These are phyloP conservation scores for Kazachstania viticola DNA, from an alignment of 805 yeast species.

Conservation along the genomic window DNA sequence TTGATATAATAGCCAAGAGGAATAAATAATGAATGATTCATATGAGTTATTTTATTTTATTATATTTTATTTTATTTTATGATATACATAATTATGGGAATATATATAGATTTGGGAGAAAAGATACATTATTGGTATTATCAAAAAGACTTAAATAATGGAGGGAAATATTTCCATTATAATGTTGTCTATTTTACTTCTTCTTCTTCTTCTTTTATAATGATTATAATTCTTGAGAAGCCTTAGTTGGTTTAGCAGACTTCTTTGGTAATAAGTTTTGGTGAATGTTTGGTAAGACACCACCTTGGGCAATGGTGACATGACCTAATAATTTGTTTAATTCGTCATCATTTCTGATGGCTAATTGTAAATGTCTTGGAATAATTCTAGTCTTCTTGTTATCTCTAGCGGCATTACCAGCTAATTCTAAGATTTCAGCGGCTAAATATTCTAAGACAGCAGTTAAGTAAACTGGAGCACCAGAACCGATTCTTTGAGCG, in stretches of 20 bases:
- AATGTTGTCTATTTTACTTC: too few relatives aligned
- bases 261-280: conserved; percentile 82
- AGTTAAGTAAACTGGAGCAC: conserved; percentile 97
- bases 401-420: conserved; percentile 98
- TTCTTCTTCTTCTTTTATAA: too few relatives aligned
- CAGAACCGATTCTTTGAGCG: conserved; percentile 98
- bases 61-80: too few relatives aligned
- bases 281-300: conserved; percentile 97
- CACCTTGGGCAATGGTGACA: conserved; percentile 98
- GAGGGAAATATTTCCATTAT: too few relatives aligned
- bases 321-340: conserved; percentile 85
- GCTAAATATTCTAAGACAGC: conserved; percentile 95
- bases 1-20: conserved; percentile 37
- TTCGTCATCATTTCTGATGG: conserved; percentile 98
- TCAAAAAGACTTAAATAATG: too few relatives aligned
- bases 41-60: too few relatives aligned
- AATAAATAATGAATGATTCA: conserved; percentile 1
- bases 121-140: too few relatives aligned
- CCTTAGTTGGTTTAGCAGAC: conserved; percentile 43
- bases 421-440: conserved; percentile 95
- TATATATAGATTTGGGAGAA: too few relatives aligned
- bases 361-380: conserved; percentile 97
- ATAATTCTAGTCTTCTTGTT: conserved; percentile 98
- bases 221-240: conserved; percentile 52
- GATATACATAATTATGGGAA: too few relatives aligned